phyloP scores from a whole-genome alignment of 2,329 filamentous ascomycete species.

The Ustilaginoidea virens region DNA sequence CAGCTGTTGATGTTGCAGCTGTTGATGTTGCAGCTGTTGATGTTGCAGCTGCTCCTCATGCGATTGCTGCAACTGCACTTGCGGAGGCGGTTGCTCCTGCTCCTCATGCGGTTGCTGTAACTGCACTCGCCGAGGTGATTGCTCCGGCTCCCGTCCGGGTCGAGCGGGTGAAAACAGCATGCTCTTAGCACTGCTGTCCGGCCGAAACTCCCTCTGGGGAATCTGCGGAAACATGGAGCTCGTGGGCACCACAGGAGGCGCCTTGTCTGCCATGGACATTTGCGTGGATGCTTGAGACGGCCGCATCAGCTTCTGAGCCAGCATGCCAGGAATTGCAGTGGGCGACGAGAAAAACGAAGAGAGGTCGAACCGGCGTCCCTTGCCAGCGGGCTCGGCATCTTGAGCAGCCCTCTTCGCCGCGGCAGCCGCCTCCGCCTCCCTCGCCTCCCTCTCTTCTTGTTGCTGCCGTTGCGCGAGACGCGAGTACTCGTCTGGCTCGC shows the following conservation, averaged over 20 bases:
- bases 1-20: not conserved
- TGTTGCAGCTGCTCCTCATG: not conserved
- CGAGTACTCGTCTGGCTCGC: constrained; percentile 26
- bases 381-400: constrained; percentile 10
- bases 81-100: not conserved
- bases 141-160: too few species aligned
- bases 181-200: constrained; percentile 14
- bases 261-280: constrained; percentile 7
- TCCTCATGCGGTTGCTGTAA: not conserved
- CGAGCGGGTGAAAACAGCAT: constrained; percentile 21
- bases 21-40: not conserved
- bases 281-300: not conserved
- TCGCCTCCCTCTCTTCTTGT: constrained; percentile 8
- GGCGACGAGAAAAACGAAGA: constrained; percentile 44
- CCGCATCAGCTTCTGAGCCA: constrained; percentile 17
- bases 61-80: too few species aligned
- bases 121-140: too few species aligned
- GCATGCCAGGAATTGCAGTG: constrained; percentile 20
- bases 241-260: constrained; percentile 13
- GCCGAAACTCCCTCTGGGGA: constrained; percentile 16
- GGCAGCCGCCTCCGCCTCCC: constrained; percentile 2
- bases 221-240: constrained; percentile 25
- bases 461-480: constrained; percentile 20
- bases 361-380: constrained; percentile 27
- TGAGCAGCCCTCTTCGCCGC: constrained; percentile 4